Evolutionary conservation across 331 rosid species (phyloP).

Genomic region (Prunus yedoensis): DNA sequence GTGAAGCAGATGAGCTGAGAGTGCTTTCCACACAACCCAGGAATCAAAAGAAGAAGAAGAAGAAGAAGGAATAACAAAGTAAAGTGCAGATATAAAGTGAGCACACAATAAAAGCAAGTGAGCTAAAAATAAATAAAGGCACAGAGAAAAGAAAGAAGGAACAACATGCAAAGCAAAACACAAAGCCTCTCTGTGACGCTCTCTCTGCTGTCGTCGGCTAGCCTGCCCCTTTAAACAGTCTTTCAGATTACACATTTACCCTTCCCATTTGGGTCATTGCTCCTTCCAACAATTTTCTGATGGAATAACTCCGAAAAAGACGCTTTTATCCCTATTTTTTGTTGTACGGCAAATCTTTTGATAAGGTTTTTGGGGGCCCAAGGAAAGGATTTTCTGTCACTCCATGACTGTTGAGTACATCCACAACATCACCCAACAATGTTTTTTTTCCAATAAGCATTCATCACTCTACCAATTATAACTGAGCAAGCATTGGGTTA

Average conservation of each 20-base stretch:
- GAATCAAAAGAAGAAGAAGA: constrained; percentile 23
- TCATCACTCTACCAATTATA: background rate
- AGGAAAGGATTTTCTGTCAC: background rate
- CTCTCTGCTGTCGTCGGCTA: constrained; percentile 41
- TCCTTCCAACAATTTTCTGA: background rate
- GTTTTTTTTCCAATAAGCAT: too few species aligned
- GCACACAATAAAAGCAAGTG: constrained; percentile 30
- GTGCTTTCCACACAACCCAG: constrained; percentile 23
- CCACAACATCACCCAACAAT: background rate
- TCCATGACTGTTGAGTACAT: background rate
- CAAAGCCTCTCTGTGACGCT: constrained; percentile 32
- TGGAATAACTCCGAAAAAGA: background rate
- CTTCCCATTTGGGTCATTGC: constrained; percentile 7
- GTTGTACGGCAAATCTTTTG: constrained; percentile 26
- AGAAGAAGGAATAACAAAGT: constrained; percentile 21
- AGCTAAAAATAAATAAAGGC: constrained; percentile 41
- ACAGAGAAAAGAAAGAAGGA: constrained; percentile 1
- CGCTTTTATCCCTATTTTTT: background rate
- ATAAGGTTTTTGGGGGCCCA: constrained; percentile 5
- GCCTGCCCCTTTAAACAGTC: constrained; percentile 27
- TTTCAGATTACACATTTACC: constrained; percentile 21
- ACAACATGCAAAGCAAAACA: constrained; percentile 43
- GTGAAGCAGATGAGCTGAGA: constrained; percentile 27
- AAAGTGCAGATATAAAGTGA: constrained; percentile 30
- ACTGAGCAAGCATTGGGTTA: background rate